Evolutionary conservation across 495 filamentous ascomycete species (phyloP).

Genomic region (Oleoguttula mirabilis): DNA sequence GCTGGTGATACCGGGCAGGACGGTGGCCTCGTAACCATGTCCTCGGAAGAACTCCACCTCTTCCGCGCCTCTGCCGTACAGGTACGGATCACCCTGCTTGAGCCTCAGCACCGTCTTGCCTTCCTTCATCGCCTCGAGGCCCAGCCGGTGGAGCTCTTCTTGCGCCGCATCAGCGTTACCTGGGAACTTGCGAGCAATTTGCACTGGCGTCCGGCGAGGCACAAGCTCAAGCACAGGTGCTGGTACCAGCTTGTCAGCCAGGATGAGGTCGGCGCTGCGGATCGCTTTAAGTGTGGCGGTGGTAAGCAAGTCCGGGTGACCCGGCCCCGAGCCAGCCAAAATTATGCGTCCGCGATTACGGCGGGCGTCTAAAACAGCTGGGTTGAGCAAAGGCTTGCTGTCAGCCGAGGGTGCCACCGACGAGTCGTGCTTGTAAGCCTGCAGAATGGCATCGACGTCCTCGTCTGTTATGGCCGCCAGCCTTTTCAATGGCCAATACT

Average conservation of each 20-base stretch:
- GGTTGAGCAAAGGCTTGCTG: constrained; percentile 13
- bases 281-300: constrained; percentile 82
- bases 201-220: constrained; percentile 75
- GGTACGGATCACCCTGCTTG: constrained; percentile 93
- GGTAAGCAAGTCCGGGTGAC: constrained; percentile 83
- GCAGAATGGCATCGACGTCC: constrained; percentile 62
- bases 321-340: constrained; percentile 86
- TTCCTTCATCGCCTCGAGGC: constrained; percentile 53
- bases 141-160: constrained; percentile 74
- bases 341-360: constrained; percentile 52
- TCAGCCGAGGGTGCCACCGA: constrained; percentile 11
- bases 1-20: constrained; percentile 83
- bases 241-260: constrained; percentile 94
- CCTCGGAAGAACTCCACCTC: constrained; percentile 75
- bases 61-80: constrained; percentile 89
- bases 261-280: constrained; percentile 66
- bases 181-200: constrained; percentile 94
- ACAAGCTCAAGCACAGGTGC: constrained; percentile 75
- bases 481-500: constrained; percentile 88
- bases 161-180: constrained; percentile 92
- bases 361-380: constrained; percentile 11
- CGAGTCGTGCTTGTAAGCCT: constrained; percentile 42
- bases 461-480: constrained; percentile 66
- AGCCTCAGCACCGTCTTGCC: constrained; percentile 75
- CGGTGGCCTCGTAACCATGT: constrained; percentile 54